Evolutionary conservation across 352 stramenopile genomes (phyloP).

Genomic region (Phytophthora capsici): DNA sequence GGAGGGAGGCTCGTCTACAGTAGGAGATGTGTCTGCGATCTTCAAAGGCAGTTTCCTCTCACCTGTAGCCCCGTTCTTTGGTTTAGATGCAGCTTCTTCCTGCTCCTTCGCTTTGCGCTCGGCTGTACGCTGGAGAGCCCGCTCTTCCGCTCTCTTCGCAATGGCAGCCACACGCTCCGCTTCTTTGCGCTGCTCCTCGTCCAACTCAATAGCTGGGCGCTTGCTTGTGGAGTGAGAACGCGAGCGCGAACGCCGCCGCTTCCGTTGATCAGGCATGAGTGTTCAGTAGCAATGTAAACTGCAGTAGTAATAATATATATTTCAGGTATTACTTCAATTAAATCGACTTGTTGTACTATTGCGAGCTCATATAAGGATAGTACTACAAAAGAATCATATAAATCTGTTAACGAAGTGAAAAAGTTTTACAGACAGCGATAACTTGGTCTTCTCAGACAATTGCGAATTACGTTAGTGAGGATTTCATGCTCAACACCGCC

Average conservation of each 20-base stretch:
- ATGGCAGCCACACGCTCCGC: slow-evolving; percentile 78
- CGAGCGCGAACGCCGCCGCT: slow-evolving; percentile 58
- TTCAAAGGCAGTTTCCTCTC: slow-evolving; percentile 46
- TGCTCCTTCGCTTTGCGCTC: slow-evolving; percentile 40
- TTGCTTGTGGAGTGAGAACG: slow-evolving; percentile 39
- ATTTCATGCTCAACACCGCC: too few species aligned
- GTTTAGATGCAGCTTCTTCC: background rate
- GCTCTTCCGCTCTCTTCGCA: slow-evolving; percentile 73
- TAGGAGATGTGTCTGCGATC: slow-evolving; percentile 18
- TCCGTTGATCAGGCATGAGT: slow-evolving; percentile 37
- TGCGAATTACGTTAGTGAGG: too few species aligned
- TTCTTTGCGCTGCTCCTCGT: slow-evolving; percentile 57
- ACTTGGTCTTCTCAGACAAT: too few species aligned
- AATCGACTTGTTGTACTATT: too few species aligned
- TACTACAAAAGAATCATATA: too few species aligned
- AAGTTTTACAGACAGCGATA: too few species aligned
- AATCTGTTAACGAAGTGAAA: too few species aligned
- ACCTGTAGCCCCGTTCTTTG: slow-evolving; percentile 20
- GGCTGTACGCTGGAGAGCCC: slow-evolving; percentile 50
- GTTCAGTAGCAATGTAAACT: background rate
- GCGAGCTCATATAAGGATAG: too few species aligned
- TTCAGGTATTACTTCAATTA: too few species aligned
- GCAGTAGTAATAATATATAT: too few species aligned
- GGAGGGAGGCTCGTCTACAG: background rate
- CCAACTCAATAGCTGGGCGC: slow-evolving; percentile 12